These are phyloP conservation scores for Arabis alpina DNA, from an alignment of 345 rosid species.

Conservation along the genomic window DNA sequence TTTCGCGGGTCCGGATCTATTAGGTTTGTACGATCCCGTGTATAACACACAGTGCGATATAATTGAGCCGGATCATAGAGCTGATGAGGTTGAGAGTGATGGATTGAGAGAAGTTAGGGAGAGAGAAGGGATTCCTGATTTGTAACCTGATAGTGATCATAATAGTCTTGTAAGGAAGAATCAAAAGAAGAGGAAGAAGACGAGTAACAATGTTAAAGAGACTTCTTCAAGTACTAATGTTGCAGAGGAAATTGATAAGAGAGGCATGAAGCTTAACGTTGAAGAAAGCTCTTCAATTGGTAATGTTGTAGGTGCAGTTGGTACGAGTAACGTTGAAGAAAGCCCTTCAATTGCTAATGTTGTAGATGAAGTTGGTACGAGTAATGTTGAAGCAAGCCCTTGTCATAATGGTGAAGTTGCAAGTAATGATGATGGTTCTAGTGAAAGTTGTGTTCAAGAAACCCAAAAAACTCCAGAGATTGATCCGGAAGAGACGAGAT, in stretches of 20 bases:
- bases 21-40: slow-evolving; percentile 8
- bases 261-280: no score
- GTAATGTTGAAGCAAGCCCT: no score
- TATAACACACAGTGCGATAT: background rate
- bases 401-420: slow-evolving; percentile 10
- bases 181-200: background rate
- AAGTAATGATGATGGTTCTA: background rate
- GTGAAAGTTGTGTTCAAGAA: slow-evolving; percentile 1
- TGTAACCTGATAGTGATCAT: slow-evolving; percentile 33
- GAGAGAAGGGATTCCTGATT: slow-evolving; percentile 47
- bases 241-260: slow-evolving; percentile 13
- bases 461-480: background rate
- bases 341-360: no score
- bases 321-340: no score
- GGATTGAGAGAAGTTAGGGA: slow-evolving; percentile 37
- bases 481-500: slow-evolving; percentile 9
- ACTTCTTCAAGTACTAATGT: background rate
- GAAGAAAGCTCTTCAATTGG: slow-evolving; percentile 29
- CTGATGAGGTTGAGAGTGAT: slow-evolving; percentile 33
- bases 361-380: no score
- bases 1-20: slow-evolving; percentile 6
- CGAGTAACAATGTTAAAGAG: background rate
- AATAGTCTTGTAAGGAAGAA: slow-evolving; percentile 25
- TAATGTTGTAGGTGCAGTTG: no score
- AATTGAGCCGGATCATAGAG: background rate